Evolutionary conservation across 495 filamentous ascomycete species (phyloP).

Genomic region (Pseudevernia furfuracea): DNA sequence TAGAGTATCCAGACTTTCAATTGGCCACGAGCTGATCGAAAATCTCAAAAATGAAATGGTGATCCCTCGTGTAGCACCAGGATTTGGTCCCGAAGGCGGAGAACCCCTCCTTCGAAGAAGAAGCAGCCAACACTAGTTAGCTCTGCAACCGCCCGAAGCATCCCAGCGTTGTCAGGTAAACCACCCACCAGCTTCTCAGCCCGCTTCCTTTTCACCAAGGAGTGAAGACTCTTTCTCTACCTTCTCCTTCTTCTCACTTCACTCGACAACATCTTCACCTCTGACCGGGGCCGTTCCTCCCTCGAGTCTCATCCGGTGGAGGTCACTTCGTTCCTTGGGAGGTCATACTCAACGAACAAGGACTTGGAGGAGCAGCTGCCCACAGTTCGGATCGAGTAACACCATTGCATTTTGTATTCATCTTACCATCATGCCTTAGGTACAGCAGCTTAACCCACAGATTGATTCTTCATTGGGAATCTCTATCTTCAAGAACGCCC

Average conservation of each 20-base stretch:
- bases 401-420: conserved; percentile 6
- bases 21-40: background rate
- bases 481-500: conserved; percentile 2
- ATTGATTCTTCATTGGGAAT: conserved; percentile 11
- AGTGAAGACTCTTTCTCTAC: conserved; percentile 17
- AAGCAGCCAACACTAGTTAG: conserved; percentile 5
- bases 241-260: conserved; percentile 22
- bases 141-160: conserved; percentile 5
- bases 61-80: conserved; percentile 2
- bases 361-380: conserved; percentile 1
- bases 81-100: background rate
- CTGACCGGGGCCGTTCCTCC: conserved; percentile 23
- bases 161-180: conserved; percentile 9
- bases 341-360: conserved; percentile 4
- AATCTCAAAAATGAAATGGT: background rate
- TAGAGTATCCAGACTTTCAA: background rate
- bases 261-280: conserved; percentile 17
- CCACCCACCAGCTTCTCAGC: conserved; percentile 2
- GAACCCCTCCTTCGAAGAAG: conserved; percentile 1
- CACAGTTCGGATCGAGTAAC: background rate
- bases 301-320: conserved; percentile 7
- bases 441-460: conserved; percentile 7
- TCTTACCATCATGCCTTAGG: conserved; percentile 15
- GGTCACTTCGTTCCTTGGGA: conserved; percentile 7
- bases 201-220: conserved; percentile 7